phyloP scores from a whole-genome alignment of 225 moss, liverwort and hornwort genomes.

The Marchantia paleacea region DNA sequence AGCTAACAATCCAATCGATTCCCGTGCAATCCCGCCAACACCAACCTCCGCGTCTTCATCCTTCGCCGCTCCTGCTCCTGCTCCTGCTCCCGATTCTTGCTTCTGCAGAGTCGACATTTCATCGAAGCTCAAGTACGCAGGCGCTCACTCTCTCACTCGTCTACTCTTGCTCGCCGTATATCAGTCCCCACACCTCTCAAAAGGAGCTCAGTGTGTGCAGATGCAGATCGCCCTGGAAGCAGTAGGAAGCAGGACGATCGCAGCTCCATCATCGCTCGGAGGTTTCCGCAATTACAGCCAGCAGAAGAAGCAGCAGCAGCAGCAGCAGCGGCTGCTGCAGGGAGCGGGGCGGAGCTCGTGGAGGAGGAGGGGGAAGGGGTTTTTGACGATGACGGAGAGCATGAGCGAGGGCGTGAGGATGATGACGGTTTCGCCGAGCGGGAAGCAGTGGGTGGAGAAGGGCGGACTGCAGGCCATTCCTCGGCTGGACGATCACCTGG shows the following conservation, averaged over 20 bases:
- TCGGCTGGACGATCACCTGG: constrained; percentile 22
- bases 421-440: constrained; percentile 9
- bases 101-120: too few relatives aligned
- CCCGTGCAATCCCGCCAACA: too few relatives aligned
- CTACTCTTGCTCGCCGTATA: too few relatives aligned
- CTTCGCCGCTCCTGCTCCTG: too few relatives aligned
- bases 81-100: too few relatives aligned
- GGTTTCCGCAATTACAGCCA: not conserved
- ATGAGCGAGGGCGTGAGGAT: not conserved
- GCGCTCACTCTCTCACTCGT: too few relatives aligned
- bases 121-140: too few relatives aligned
- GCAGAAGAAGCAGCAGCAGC: not conserved
- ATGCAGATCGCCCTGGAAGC: not conserved
- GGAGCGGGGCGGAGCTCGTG: not conserved
- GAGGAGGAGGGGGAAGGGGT: not conserved
- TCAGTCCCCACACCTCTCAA: too few relatives aligned
- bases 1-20: too few relatives aligned
- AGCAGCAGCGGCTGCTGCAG: not conserved
- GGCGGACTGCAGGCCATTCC: constrained; percentile 24
- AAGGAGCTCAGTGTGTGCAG: not conserved
- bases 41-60: too few relatives aligned
- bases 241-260: not conserved
- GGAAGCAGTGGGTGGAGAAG: constrained; percentile 13
- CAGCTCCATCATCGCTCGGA: not conserved
- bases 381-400: constrained; percentile 9